Conservation (phyloP, 768 basidiomycete species). For the Gloeophyllum trabeum region DNA sequence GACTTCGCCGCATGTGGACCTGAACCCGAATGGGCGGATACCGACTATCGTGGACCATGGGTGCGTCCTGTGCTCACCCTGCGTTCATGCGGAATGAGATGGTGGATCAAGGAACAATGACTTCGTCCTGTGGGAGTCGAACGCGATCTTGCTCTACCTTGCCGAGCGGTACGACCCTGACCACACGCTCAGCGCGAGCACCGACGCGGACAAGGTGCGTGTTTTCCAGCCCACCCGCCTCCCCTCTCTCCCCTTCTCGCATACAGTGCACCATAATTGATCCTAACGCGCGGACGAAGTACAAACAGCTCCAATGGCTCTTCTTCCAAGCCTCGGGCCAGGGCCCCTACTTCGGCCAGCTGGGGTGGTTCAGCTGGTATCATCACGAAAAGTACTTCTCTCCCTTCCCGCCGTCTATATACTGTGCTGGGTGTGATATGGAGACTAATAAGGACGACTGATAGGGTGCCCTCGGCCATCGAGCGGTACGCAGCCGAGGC, state of each 20-base stretch:
- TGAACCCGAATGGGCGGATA: constrained; percentile 1
- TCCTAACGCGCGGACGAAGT: no score
- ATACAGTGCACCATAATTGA: no score
- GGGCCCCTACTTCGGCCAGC: no score
- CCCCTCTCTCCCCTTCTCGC: no score
- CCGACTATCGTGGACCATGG: constrained; percentile 14
- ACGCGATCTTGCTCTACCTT: constrained; percentile 25
- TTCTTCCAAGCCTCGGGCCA: constrained; percentile 17
- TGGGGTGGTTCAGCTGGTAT: not conserved
- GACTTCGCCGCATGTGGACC: not conserved
- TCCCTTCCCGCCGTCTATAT: not conserved
- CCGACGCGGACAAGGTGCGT: not conserved
- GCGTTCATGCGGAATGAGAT: no score
- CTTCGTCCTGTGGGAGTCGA: constrained; percentile 14
- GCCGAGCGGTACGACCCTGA: constrained; percentile 24
- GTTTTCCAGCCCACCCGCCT: no score
- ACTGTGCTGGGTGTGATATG: no score
- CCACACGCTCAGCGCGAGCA: constrained; percentile 12
- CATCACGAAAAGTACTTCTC: not conserved
- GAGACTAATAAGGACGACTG: constrained; percentile 13
- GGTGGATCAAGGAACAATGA: constrained; percentile 5
- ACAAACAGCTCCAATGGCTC: constrained; percentile 27
- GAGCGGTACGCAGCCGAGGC: constrained; percentile 19
- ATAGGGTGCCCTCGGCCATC: constrained; percentile 16
- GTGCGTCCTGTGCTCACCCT: not conserved